Conservation (phyloP, 345 rosid species). For the Populus euphratica region DNA sequence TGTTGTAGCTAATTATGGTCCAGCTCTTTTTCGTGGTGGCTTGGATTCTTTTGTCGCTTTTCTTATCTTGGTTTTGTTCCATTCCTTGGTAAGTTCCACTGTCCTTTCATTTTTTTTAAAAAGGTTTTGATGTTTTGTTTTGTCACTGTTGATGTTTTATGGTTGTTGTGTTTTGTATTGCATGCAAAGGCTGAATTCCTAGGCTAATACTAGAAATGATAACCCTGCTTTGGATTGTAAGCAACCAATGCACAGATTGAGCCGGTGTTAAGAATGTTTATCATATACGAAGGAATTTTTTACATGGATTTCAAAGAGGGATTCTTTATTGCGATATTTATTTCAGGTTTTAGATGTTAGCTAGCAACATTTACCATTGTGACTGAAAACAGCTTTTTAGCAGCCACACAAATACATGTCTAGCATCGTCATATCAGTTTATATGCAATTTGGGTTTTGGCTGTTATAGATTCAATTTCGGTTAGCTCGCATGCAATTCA, state of each 20-base stretch:
- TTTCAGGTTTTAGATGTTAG: background rate
- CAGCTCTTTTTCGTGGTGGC: conserved; percentile 60
- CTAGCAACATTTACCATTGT: background rate
- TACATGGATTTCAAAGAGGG: background rate
- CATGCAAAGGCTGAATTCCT: background rate
- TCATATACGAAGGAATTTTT: background rate
- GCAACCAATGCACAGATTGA: background rate
- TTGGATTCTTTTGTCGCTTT: conserved; percentile 40
- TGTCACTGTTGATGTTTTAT: background rate
- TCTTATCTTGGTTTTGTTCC: conserved; percentile 47
- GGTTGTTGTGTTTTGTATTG: background rate
- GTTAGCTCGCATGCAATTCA: background rate
- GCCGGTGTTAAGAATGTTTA: background rate
- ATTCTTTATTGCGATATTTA: background rate
- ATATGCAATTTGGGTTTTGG: background rate
- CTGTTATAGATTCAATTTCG: background rate
- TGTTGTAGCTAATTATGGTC: conserved; percentile 60
- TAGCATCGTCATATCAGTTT: background rate
- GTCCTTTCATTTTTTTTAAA: too few relatives aligned
- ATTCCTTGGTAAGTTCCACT: conserved; percentile 49
- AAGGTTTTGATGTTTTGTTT: background rate
- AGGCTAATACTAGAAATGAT: background rate
- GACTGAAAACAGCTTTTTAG: background rate
- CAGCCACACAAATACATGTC: background rate
- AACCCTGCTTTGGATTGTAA: background rate